Percentiles rank a stretch among this genome's conserved stretches.
phyloP scores from a whole-genome alignment of 208 protist species.

The Herpetomonas tarakana region DNA sequence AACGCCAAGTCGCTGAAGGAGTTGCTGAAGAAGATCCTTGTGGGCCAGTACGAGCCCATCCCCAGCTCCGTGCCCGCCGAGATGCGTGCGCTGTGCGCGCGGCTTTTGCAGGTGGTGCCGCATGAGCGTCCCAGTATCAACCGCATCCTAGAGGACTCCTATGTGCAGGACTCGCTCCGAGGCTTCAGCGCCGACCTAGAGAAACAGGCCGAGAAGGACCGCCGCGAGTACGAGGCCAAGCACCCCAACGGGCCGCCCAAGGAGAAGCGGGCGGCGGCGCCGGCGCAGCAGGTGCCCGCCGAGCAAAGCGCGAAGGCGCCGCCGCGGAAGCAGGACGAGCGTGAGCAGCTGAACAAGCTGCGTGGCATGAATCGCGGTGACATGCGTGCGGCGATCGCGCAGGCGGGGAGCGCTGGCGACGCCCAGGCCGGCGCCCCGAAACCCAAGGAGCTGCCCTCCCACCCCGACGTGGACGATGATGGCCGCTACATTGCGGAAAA shows the following conservation, averaged over 20 bases:
- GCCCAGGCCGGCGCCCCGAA: constrained; percentile 5
- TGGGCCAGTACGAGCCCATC: constrained; percentile 86
- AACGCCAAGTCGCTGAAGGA: constrained; percentile 87
- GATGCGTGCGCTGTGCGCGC: constrained; percentile 77
- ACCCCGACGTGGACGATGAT: constrained; percentile 83
- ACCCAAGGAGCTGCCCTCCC: constrained; percentile 11
- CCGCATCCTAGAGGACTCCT: constrained; percentile 80
- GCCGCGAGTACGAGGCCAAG: constrained; percentile 67
- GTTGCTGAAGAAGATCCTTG: constrained; percentile 89
- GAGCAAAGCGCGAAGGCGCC: constrained; percentile 13
- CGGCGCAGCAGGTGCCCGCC: constrained; percentile 10
- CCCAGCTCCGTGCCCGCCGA: constrained; percentile 65
- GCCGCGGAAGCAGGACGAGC: constrained; percentile 60
- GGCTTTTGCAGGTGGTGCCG: constrained; percentile 81
- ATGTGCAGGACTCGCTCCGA: constrained; percentile 80
- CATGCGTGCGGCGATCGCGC: constrained; percentile 81
- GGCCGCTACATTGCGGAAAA: constrained; percentile 85
- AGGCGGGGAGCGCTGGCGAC: constrained; percentile 30
- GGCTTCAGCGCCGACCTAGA: constrained; percentile 82
- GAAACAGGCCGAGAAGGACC: constrained; percentile 82
- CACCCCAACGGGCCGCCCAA: constrained; percentile 22
- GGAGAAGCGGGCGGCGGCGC: constrained; percentile 2
- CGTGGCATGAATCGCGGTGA: constrained; percentile 83
- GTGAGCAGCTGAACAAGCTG: constrained; percentile 88
- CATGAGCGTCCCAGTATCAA: constrained; percentile 85